These are phyloP conservation scores for Phialophora chinensis DNA, from an alignment of 2,329 filamentous ascomycete genomes.

Conservation along the genomic window DNA sequence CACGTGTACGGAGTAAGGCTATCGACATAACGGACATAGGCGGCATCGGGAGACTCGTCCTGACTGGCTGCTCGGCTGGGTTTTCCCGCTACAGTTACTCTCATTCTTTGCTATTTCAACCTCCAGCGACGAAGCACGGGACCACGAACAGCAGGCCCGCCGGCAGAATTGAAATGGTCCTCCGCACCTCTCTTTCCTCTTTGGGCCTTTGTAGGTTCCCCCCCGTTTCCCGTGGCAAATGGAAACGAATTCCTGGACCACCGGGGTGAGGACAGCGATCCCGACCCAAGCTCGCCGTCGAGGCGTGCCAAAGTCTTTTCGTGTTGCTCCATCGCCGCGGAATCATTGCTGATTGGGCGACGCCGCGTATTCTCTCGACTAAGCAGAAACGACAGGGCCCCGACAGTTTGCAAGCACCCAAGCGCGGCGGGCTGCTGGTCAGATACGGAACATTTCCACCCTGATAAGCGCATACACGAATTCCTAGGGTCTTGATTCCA, in stretches of 20 bases:
- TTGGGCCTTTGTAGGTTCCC: slow-evolving; percentile 4
- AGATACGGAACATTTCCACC: slow-evolving; percentile 3
- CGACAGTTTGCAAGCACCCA: no score
- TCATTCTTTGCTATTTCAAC: slow-evolving; percentile 14
- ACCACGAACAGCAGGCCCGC: background rate
- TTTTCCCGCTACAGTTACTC: slow-evolving; percentile 9
- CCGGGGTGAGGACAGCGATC: background rate
- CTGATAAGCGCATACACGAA: background rate
- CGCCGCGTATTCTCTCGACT: background rate
- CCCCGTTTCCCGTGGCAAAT: background rate
- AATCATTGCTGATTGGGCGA: slow-evolving; percentile 7
- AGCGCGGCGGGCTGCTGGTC: background rate
- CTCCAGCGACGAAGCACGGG: background rate
- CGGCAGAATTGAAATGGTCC: background rate
- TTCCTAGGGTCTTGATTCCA: background rate
- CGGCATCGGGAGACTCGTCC: background rate
- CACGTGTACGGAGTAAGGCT: background rate
- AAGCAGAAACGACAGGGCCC: background rate
- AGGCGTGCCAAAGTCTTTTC: background rate
- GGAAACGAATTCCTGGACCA: background rate
- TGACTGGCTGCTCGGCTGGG: slow-evolving; percentile 21
- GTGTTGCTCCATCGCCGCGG: background rate
- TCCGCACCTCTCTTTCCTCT: slow-evolving; percentile 27
- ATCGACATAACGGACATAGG: slow-evolving; percentile 14
- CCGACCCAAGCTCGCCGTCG: background rate